Conservation (phyloP, 2,329 filamentous ascomycete genomes). For the Triangularia verruculosa region DNA sequence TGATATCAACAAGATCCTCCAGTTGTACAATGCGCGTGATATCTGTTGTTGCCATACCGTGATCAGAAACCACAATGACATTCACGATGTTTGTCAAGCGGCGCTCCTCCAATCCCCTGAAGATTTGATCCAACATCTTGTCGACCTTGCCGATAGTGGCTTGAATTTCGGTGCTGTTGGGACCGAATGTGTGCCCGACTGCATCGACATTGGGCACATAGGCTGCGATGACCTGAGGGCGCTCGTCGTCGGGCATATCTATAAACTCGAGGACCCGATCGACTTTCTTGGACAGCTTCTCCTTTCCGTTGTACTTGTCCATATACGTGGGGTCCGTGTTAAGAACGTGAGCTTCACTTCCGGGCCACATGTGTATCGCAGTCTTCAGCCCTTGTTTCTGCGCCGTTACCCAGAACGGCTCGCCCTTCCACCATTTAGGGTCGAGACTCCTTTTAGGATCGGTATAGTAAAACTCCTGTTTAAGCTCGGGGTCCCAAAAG, state of each 20-base stretch:
- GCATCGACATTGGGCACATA: conserved; percentile 92
- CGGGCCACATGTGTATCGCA: conserved; percentile 98
- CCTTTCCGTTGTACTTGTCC: conserved; percentile 79
- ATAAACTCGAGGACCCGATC: conserved; percentile 76
- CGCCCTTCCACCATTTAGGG: conserved; percentile 90
- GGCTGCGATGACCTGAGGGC: conserved; percentile 88
- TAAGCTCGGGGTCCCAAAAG: conserved; percentile 80
- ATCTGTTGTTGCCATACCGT: conserved; percentile 96
- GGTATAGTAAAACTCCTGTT: conserved; percentile 86
- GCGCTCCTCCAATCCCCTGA: conserved; percentile 71
- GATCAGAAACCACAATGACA: conserved; percentile 92
- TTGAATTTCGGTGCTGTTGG: conserved; percentile 89
- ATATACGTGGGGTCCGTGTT: conserved; percentile 73
- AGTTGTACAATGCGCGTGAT: conserved; percentile 77
- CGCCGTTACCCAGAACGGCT: conserved; percentile 91
- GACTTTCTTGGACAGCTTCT: conserved; percentile 72
- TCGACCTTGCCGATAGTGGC: conserved; percentile 77
- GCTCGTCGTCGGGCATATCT: conserved; percentile 74
- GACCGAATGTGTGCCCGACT: conserved; percentile 83
- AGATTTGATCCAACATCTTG: conserved; percentile 72
- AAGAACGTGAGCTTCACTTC: conserved; percentile 82
- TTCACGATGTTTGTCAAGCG: conserved; percentile 91
- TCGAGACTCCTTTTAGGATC: conserved; percentile 72
- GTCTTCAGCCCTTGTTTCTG: conserved; percentile 75
- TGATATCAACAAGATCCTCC: conserved; percentile 80